These are phyloP conservation scores for Phytopythium ostracodes DNA, from an alignment of 352 stramenopile genomes.

Conservation along the genomic window DNA sequence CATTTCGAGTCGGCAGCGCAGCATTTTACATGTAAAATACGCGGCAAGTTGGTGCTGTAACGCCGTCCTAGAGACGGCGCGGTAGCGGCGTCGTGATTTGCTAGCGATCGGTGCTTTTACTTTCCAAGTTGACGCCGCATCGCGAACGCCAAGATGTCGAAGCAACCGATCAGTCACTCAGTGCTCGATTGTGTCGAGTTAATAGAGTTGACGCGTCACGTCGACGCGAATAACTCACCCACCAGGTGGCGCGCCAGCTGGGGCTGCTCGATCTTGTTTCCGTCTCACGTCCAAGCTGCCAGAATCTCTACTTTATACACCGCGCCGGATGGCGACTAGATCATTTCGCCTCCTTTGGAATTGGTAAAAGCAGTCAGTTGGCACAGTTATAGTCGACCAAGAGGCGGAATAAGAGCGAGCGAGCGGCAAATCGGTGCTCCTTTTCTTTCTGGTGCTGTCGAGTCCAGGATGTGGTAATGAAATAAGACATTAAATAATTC, in stretches of 20 bases:
- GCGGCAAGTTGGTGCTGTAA: background rate
- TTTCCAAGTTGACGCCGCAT: background rate
- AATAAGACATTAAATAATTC: too few relatives aligned
- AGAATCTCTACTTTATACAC: background rate
- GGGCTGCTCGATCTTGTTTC: background rate
- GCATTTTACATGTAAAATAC: slow-evolving; percentile 4
- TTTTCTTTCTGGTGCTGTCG: background rate
- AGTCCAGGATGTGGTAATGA: background rate
- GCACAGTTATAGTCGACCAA: background rate
- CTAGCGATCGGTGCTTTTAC: background rate
- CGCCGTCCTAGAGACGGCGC: background rate
- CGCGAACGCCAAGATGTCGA: background rate
- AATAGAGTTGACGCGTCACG: background rate
- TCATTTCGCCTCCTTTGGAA: background rate
- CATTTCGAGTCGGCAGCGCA: background rate
- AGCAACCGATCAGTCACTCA: background rate
- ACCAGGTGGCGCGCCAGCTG: slow-evolving; percentile 7
- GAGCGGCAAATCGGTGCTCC: background rate
- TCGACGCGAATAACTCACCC: background rate
- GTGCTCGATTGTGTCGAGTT: background rate
- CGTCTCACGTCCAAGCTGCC: background rate
- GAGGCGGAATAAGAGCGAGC: background rate
- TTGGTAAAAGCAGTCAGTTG: background rate
- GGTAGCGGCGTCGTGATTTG: background rate
- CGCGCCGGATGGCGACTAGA: background rate